Conservation (phyloP, 2,329 filamentous ascomycete species). For the Ustulina deusta region DNA sequence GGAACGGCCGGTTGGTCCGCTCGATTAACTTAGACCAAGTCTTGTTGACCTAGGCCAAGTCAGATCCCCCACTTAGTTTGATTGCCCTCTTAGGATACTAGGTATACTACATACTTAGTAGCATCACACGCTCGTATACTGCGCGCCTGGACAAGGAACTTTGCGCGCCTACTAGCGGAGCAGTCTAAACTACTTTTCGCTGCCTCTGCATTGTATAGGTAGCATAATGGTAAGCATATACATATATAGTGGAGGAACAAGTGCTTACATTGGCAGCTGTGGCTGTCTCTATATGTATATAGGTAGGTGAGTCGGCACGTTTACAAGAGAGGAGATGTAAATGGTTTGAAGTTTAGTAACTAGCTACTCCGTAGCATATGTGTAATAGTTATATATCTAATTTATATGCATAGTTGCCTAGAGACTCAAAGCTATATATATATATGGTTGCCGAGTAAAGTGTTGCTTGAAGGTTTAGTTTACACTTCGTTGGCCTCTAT, state of each 20-base stretch:
- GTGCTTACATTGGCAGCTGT: neutral
- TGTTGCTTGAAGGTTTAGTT: no score
- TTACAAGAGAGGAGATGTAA: neutral
- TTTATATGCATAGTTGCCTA: neutral
- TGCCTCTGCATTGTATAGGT: neutral
- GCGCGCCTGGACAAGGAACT: neutral
- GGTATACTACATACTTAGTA: no score
- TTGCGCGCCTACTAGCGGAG: neutral
- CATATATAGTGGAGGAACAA: neutral
- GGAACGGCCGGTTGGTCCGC: constrained; percentile 27
- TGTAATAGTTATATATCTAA: neutral
- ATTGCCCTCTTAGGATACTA: constrained; percentile 20
- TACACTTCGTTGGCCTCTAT: no score
- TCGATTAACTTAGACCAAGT: neutral
- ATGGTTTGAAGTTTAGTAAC: neutral
- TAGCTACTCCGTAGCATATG: neutral
- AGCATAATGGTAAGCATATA: neutral
- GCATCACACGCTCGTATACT: neutral
- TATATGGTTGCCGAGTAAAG: no score
- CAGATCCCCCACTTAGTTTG: constrained; percentile 25
- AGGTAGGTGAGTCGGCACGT: no score
- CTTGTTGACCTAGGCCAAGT: neutral
- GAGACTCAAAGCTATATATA: no score
- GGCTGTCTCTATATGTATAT: neutral
- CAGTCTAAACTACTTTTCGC: neutral